These are phyloP conservation scores for Juglanconis sp. DNA, from an alignment of 2,329 filamentous ascomycete genomes.

Conservation along the genomic window DNA sequence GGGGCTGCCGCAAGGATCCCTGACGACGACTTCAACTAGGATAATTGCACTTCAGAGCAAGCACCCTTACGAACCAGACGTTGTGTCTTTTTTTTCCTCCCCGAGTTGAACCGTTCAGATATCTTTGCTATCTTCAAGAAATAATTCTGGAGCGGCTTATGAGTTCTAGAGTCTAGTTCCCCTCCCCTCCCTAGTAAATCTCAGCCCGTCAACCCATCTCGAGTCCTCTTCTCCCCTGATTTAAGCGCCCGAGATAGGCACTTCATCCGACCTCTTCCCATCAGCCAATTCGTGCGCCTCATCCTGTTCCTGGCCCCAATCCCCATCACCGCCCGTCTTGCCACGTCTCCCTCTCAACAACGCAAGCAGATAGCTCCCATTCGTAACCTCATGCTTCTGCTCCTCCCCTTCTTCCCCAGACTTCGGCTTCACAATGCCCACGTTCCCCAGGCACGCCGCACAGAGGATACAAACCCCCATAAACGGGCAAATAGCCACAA, in stretches of 20 bases:
- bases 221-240: no score
- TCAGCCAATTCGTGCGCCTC: not conserved
- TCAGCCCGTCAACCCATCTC: no score
- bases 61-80: not conserved
- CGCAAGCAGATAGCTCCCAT: slow-evolving; percentile 7
- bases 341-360: not conserved
- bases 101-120: no score
- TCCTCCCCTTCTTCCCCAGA: slow-evolving; percentile 5
- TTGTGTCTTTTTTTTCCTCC: not conserved
- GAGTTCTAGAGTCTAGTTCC: no score
- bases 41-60: not conserved
- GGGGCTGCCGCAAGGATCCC: not conserved
- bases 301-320: not conserved
- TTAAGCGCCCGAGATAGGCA: not conserved
- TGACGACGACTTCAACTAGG: not conserved
- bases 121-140: no score
- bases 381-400: slow-evolving; percentile 4
- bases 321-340: not conserved
- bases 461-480: slow-evolving; percentile 36
- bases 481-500: slow-evolving; percentile 59
- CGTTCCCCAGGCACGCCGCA: slow-evolving; percentile 30
- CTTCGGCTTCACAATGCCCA: slow-evolving; percentile 25
- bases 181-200: no score
- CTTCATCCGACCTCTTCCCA: not conserved
- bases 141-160: no score